A percentile compares a stretch with the other conserved stretches of the same genome.
These are phyloP conservation scores for Eucalyptus erythrocorys DNA, from an alignment of 345 rosid genomes.

Conservation along the genomic window DNA sequence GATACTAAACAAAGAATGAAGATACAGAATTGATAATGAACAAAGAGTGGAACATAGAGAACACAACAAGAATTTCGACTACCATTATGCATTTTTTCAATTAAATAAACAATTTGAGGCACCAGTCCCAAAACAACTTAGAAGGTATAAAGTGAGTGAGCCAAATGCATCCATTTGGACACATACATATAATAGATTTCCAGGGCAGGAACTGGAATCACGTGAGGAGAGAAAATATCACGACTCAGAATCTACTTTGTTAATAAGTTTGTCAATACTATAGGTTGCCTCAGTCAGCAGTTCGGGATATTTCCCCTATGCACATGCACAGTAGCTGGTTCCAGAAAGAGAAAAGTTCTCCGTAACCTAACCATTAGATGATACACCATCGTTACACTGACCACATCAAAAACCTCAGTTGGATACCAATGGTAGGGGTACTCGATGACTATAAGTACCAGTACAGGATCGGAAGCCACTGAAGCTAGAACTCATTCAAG, in stretches of 20 bases:
- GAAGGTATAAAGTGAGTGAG: not conserved
- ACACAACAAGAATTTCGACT: not conserved
- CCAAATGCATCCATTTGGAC: not conserved
- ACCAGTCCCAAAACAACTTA: not conserved
- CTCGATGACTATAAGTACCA: not conserved
- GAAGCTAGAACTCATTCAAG: not conserved
- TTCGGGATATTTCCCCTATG: not conserved
- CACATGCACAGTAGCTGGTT: not conserved
- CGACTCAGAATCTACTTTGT: not conserved
- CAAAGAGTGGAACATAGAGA: not conserved
- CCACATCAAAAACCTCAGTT: not conserved
- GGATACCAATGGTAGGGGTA: not conserved
- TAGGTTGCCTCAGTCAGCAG: not conserved
- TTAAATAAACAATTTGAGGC: not conserved
- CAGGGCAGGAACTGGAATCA: not conserved
- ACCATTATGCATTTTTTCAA: not conserved
- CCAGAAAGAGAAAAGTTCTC: not conserved
- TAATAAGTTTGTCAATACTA: not conserved
- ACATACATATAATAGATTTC: not conserved
- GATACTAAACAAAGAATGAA: not conserved
- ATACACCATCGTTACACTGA: not conserved
- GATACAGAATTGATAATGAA: not conserved
- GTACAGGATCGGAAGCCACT: not conserved
- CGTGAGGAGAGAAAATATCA: not conserved
- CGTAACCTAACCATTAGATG: not conserved